Evolutionary conservation across 495 filamentous ascomycete genomes (phyloP).

Genomic region (Coniosporium apollinis): DNA sequence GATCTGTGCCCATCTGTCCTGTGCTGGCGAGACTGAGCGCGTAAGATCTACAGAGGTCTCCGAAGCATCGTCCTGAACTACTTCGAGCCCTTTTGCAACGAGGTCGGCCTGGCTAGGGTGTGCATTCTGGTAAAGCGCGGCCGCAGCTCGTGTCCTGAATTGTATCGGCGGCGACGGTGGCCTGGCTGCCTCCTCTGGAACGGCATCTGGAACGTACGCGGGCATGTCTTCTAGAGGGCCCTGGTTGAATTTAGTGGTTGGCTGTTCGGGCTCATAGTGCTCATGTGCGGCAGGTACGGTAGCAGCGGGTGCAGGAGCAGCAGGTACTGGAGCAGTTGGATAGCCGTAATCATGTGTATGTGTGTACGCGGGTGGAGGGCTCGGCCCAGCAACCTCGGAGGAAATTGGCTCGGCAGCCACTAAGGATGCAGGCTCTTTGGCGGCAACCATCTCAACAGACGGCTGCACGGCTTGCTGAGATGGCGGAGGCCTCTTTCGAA

Average conservation of each 20-base stretch:
- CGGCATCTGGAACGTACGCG: conserved; percentile 51
- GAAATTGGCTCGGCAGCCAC: too few relatives aligned
- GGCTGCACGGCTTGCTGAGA: too few relatives aligned
- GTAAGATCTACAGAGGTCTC: neutral
- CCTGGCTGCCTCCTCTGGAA: too few relatives aligned
- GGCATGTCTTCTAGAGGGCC: conserved; percentile 78
- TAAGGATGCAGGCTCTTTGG: too few relatives aligned
- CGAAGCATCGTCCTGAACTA: neutral
- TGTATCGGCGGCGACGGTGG: neutral
- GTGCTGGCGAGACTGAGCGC: neutral
- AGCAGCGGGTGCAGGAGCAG: too few relatives aligned
- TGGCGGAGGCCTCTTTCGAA: conserved; percentile 16
- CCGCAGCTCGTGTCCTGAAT: neutral
- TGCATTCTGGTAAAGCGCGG: neutral
- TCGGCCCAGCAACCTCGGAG: too few relatives aligned
- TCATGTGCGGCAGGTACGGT: too few relatives aligned
- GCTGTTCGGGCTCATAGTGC: conserved; percentile 44
- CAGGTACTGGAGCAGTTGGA: too few relatives aligned
- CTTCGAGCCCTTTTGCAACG: neutral
- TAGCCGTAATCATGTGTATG: too few relatives aligned
- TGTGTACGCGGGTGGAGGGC: too few relatives aligned
- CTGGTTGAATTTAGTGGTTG: conserved; percentile 77
- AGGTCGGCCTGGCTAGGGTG: neutral
- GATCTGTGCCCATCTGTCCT: conserved; percentile 88
- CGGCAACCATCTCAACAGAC: too few relatives aligned